phyloP scores from a whole-genome alignment of 768 basidiomycete genomes.

The Tulasnella sp. region DNA sequence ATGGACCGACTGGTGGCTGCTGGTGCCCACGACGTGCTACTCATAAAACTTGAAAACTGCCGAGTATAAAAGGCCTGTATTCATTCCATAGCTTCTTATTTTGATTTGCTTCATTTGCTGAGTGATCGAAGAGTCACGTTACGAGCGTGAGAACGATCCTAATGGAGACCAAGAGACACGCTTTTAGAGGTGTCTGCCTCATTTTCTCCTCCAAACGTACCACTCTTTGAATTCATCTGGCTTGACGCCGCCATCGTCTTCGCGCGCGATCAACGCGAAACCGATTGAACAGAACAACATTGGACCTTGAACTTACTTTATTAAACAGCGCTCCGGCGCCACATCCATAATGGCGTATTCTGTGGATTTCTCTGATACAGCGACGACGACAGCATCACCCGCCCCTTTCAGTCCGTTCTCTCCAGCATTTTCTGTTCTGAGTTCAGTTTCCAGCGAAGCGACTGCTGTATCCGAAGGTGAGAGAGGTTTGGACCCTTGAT shows the following conservation, averaged over 20 bases:
- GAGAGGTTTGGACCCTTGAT: neutral
- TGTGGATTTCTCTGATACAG: slow-evolving; percentile 13
- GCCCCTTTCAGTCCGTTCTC: slow-evolving; percentile 18
- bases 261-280: neutral
- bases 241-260: neutral
- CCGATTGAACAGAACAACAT: neutral
- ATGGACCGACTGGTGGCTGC: neutral
- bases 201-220: neutral
- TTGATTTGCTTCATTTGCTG: too few species aligned
- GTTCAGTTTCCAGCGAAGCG: slow-evolving; percentile 15
- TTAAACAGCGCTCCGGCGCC: neutral
- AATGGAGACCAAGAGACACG: neutral
- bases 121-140: too few species aligned
- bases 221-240: neutral
- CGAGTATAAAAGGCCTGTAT: too few species aligned
- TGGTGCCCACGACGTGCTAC: neutral
- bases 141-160: too few species aligned
- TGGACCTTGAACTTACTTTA: neutral
- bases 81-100: too few species aligned
- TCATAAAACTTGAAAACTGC: too few species aligned
- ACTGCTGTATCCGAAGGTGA: slow-evolving; percentile 15
- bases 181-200: too few species aligned
- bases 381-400: slow-evolving; percentile 10
- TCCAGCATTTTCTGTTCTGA: slow-evolving; percentile 13
- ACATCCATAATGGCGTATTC: slow-evolving; percentile 1